phyloP scores from a whole-genome alignment of 352 stramenopile species.

The Phytopythium kandeliae region DNA sequence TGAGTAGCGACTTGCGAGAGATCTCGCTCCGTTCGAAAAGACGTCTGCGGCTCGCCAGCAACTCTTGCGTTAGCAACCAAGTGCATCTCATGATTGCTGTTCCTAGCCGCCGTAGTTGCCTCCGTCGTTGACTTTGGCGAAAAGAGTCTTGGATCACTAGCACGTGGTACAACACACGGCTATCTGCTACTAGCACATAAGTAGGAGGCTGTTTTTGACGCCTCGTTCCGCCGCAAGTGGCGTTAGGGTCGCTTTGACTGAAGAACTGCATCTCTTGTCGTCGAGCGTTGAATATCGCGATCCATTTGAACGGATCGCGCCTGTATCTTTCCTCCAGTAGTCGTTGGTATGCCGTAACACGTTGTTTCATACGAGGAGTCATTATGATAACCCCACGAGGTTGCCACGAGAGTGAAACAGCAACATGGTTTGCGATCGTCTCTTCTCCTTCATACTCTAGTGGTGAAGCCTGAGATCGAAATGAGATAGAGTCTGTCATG shows the following conservation, averaged over 20 bases:
- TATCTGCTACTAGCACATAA: conserved; percentile 52
- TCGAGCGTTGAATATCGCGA: conserved; percentile 51
- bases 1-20: conserved; percentile 29
- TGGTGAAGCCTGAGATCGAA: background rate
- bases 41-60: conserved; percentile 18
- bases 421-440: conserved; percentile 12
- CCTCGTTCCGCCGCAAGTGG: conserved; percentile 7
- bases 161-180: conserved; percentile 56
- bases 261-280: conserved; percentile 55
- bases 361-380: conserved; percentile 18
- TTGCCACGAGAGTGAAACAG: background rate
- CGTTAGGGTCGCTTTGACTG: conserved; percentile 19
- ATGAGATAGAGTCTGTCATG: background rate
- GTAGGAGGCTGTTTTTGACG: conserved; percentile 20
- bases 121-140: conserved; percentile 21
- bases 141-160: conserved; percentile 66
- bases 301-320: conserved; percentile 38
- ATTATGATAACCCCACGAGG: background rate
- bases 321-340: conserved; percentile 14
- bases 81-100: conserved; percentile 28
- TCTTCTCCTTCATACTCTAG: conserved; percentile 59
- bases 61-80: conserved; percentile 17
- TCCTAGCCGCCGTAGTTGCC: conserved; percentile 14
- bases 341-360: conserved; percentile 14
- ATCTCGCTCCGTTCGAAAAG: conserved; percentile 17